Base-by-base conservation (phyloP, 2,329 filamentous ascomycete species). In the Fusarium brevicatenulatum region DNA sequence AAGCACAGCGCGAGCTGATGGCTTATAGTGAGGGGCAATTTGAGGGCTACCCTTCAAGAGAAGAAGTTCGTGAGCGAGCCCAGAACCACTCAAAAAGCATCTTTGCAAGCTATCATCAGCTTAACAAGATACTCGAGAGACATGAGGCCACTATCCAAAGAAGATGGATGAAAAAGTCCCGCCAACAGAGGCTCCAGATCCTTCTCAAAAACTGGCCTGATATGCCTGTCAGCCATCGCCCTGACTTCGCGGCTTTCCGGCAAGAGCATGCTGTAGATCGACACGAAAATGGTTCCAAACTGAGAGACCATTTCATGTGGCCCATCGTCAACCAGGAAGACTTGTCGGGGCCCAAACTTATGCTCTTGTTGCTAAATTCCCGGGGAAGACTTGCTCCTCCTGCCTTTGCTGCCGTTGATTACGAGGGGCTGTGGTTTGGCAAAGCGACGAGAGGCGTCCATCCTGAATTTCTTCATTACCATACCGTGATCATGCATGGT, bases 291-390 rank as follows among this genome's bases (percentile, higher is more conserved):
- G 72, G 74, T 7, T 76, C 75, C 16, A 68, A 73, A 30, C 74
- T 79, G n/a, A 72, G 63, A 12, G 81, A 83, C 10, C 60, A 79
- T 13, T 88, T 80, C 66, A 76, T 88, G 46, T 89, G 84, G 82
- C 89, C 89, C 0, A 82, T 86, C 50, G 85, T 91, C 76, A 91
- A 91, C 70, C 81, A 87, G 44, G 86, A 91, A 61, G 89, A 91
- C 71, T 79, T 91, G 2, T 57, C 74, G 0, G 80, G 84, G 28
- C 76, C 83, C 0, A 86, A 84, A 53, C 66, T 79, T 0, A 73
- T 91, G 13, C 81, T 83, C 0, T 77, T 91, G 11, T 80, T 91
- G 25, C 76, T 91, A 16, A 88, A 89, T 61, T 78, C 87, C 0
- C 82, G 89, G 11, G 88, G 82, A 9, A 83, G 86, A 0, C 74